phyloP scores from a whole-genome alignment of 2,329 filamentous ascomycete species.

The Shiraia bambusicola region DNA sequence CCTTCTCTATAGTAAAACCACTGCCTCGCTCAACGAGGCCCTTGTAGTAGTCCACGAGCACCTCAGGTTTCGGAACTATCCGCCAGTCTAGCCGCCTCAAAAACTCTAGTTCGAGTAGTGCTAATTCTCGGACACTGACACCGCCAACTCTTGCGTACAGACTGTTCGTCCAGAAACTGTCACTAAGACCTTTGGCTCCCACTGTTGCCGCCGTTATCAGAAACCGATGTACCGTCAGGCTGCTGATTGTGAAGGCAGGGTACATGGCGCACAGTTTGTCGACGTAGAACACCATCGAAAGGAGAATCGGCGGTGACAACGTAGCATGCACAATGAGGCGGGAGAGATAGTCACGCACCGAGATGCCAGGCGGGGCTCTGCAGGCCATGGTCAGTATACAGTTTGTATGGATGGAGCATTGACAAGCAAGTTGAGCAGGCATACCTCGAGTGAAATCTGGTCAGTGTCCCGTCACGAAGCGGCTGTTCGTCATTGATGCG shows the following conservation, averaged over 20 bases:
- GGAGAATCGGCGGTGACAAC: constrained; percentile 85
- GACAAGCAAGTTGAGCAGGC: constrained; percentile 11
- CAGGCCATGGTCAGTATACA: constrained; percentile 11
- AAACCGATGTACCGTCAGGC: constrained; percentile 93
- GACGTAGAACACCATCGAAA: constrained; percentile 99
- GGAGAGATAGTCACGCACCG: constrained; percentile 89
- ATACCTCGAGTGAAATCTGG: constrained; percentile 91
- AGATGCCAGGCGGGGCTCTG: constrained; percentile 81
- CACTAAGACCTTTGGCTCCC: constrained; percentile 91
- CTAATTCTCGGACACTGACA: constrained; percentile 85
- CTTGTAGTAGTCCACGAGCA: constrained; percentile 88
- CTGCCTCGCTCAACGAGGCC: constrained; percentile 73
- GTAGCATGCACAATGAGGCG: constrained; percentile 92
- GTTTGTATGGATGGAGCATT: no score
- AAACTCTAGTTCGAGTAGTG: constrained; percentile 90
- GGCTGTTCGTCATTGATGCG: constrained; percentile 88
- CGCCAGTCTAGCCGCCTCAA: constrained; percentile 91
- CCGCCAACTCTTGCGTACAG: constrained; percentile 94
- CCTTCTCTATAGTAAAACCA: constrained; percentile 56
- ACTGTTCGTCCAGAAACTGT: constrained; percentile 97
- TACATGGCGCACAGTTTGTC: constrained; percentile 91
- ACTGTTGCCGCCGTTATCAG: constrained; percentile 95
- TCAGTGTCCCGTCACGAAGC: constrained; percentile 80
- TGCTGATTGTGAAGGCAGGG: constrained; percentile 93
- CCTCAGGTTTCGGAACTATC: constrained; percentile 93